Conservation (phyloP, 768 basidiomycete species). For the Podaxis sp. region DNA sequence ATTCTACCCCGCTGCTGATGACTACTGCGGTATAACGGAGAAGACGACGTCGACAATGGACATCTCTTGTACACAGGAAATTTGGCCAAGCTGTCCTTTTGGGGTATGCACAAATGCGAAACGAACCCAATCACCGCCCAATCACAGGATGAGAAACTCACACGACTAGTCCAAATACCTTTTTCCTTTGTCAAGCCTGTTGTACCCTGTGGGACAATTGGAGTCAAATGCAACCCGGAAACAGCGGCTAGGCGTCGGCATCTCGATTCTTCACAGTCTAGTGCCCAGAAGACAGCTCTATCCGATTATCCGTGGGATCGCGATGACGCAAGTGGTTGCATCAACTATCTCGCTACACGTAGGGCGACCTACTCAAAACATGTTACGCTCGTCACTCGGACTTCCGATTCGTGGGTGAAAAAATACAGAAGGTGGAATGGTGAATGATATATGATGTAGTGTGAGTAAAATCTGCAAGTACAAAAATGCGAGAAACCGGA, state of each 20-base stretch:
- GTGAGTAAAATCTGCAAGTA: neutral
- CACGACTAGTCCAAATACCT: neutral
- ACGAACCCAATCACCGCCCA: neutral
- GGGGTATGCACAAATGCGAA: neutral
- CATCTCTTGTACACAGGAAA: neutral
- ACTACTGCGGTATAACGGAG: neutral
- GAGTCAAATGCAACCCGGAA: neutral
- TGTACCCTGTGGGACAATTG: neutral
- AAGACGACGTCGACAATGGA: neutral
- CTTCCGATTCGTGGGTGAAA: neutral
- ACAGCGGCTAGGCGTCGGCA: neutral
- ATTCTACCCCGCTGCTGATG: neutral
- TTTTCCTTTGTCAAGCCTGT: neutral
- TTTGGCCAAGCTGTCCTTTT: neutral
- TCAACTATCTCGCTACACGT: neutral
- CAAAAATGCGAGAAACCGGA: neutral
- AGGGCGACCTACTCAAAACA: neutral
- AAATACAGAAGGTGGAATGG: neutral
- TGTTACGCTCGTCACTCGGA: neutral
- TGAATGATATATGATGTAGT: neutral
- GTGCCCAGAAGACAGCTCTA: neutral
- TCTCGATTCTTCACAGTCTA: neutral
- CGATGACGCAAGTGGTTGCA: slow-evolving; percentile 1
- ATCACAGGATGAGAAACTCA: neutral
- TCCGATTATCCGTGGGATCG: neutral